Percentiles rank a stretch among this genome's conserved stretches.
phyloP scores from a whole-genome alignment of 495 filamentous ascomycete species.

The Friedmanniomyces endolithicus region DNA sequence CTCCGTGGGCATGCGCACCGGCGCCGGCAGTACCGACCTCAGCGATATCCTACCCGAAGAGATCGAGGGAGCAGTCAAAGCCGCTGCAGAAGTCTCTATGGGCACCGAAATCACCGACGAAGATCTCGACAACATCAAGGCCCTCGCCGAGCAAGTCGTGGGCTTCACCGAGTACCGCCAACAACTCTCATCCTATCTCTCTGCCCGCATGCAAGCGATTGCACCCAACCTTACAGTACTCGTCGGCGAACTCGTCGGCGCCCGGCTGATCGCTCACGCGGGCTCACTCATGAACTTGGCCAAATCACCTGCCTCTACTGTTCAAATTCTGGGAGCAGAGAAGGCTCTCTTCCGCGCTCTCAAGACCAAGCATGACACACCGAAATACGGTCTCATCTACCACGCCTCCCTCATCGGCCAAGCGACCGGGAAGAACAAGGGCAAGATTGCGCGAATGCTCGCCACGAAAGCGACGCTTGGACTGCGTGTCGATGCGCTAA shows the following conservation, averaged over 20 bases:
- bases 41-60: conserved; percentile 91
- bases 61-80: conserved; percentile 82
- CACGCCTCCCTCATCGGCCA: conserved; percentile 94
- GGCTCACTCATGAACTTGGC: conserved; percentile 91
- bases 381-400: conserved; percentile 98
- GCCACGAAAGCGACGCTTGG: conserved; percentile 86
- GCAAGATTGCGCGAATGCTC: conserved; percentile 94
- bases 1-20: conserved; percentile 73
- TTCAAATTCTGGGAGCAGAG: conserved; percentile 96
- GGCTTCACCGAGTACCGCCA: conserved; percentile 77
- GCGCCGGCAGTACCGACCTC: conserved; percentile 63
- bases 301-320: conserved; percentile 89
- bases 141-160: conserved; percentile 86
- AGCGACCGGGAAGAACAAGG: conserved; percentile 95
- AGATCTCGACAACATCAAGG: conserved; percentile 80
- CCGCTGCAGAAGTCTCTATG: conserved; percentile 93
- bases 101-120: conserved; percentile 87
- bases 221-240: conserved; percentile 91
- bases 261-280: conserved; percentile 87
- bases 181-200: conserved; percentile 77
- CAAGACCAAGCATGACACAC: conserved; percentile 98
- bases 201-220: conserved; percentile 90
- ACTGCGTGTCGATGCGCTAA: conserved; percentile 82
- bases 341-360: conserved; percentile 96
- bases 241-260: conserved; percentile 88